These are phyloP conservation scores for Coniochaeta sp. DNA, from an alignment of 2,329 filamentous ascomycete genomes.

Conservation along the genomic window DNA sequence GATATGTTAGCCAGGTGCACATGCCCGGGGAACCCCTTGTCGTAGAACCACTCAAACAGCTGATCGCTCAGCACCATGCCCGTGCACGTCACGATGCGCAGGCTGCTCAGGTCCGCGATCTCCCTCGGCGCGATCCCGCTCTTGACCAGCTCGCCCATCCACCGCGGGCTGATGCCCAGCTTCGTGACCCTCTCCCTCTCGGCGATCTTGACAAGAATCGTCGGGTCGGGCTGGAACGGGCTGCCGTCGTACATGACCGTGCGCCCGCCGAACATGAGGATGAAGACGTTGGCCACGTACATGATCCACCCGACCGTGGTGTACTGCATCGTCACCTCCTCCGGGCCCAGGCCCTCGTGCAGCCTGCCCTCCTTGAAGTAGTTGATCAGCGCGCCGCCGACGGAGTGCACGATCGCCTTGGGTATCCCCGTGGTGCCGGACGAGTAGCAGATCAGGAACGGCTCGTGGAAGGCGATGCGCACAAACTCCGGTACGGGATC, in stretches of 20 bases:
- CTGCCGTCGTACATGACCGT: conserved; percentile 76
- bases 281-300: conserved; percentile 59
- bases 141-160: conserved; percentile 66
- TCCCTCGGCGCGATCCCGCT: conserved; percentile 53
- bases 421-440: conserved; percentile 77
- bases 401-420: conserved; percentile 78
- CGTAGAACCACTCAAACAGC: conserved; percentile 73
- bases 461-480: conserved; percentile 62
- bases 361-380: conserved; percentile 49
- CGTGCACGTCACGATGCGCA: conserved; percentile 60
- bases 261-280: conserved; percentile 52
- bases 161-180: conserved; percentile 69
- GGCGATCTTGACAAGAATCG: conserved; percentile 54
- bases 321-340: conserved; percentile 43
- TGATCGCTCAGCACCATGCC: conserved; percentile 76
- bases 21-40: conserved; percentile 57
- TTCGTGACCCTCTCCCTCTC: conserved; percentile 60
- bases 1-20: conserved; percentile 68
- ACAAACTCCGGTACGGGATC: conserved; percentile 39
- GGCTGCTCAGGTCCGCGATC: conserved; percentile 51
- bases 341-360: conserved; percentile 32
- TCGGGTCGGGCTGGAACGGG: conserved; percentile 64
- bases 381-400: conserved; percentile 54
- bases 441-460: conserved; percentile 71
- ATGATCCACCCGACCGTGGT: conserved; percentile 83